Percentiles rank a stretch among this genome's conserved stretches.
phyloP scores from a whole-genome alignment of 2,329 filamentous ascomycete species.

The Talaromyces sp. region DNA sequence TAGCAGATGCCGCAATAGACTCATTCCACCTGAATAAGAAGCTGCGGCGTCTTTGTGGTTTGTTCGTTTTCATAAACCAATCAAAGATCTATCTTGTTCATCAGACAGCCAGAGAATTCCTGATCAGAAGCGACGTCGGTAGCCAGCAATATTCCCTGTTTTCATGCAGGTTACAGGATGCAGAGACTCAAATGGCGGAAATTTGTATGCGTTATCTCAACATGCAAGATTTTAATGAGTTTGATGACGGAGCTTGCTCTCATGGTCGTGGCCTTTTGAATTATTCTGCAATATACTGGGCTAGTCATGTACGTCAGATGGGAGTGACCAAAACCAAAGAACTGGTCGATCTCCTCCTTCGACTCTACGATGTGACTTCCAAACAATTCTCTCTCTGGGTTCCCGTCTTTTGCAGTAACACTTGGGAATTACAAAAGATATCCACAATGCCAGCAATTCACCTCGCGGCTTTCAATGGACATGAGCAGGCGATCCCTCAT shows the following conservation, averaged over 20 bases:
- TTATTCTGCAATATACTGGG: conserved; percentile 9
- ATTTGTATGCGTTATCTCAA: conserved; percentile 14
- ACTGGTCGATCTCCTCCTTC: background rate
- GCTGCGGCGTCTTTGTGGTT: conserved; percentile 13
- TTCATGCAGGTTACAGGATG: background rate
- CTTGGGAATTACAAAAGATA: background rate
- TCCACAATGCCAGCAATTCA: conserved; percentile 5
- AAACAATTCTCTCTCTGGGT: conserved; percentile 4
- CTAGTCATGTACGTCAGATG: conserved; percentile 7
- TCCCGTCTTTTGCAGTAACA: conserved; percentile 5
- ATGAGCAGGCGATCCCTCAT: conserved; percentile 1
- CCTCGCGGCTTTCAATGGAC: conserved; percentile 6
- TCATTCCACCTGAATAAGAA: background rate
- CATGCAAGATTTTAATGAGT: conserved; percentile 9
- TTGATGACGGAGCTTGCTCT: background rate
- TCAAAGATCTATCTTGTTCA: conserved; percentile 23
- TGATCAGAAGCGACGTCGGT: conserved; percentile 1
- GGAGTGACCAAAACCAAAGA: background rate
- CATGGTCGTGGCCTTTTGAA: conserved; percentile 1
- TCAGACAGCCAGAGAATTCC: conserved; percentile 20
- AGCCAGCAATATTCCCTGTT: background rate
- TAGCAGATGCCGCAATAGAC: conserved; percentile 6
- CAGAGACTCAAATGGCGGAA: conserved; percentile 10
- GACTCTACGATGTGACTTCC: conserved; percentile 4
- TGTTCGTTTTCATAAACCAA: conserved; percentile 20